A percentile compares a stretch with the other conserved stretches of the same genome.
Conservation (phyloP, 2,329 filamentous ascomycete genomes). For the Lecanicillium sp. region DNA sequence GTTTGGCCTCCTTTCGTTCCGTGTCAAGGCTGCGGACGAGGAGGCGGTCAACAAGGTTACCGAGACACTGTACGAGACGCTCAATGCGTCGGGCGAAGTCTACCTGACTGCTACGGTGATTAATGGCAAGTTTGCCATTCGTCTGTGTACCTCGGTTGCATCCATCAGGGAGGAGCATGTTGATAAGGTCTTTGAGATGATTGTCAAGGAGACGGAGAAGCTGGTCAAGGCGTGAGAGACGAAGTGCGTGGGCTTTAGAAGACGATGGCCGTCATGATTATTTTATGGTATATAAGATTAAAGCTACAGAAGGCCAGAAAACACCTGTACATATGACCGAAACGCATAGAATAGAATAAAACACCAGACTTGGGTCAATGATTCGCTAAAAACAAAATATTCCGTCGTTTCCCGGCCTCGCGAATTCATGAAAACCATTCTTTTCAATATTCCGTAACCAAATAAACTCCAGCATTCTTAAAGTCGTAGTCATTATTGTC, state of each 20-base stretch:
- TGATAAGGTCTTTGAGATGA: constrained; percentile 62
- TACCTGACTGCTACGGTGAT: constrained; percentile 76
- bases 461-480: too few species aligned
- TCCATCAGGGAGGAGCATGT: constrained; percentile 65
- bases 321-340: constrained; percentile 15
- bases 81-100: constrained; percentile 69
- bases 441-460: too few species aligned
- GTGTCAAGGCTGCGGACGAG: constrained; percentile 34
- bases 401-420: too few species aligned
- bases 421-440: too few species aligned
- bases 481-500: too few species aligned
- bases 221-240: constrained; percentile 3
- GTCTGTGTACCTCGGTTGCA: constrained; percentile 68
- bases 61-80: constrained; percentile 64
- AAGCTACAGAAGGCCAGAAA: background rate
- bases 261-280: background rate
- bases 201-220: constrained; percentile 55
- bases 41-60: constrained; percentile 57
- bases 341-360: too few species aligned
- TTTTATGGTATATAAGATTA: too few species aligned
- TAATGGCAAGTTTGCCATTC: constrained; percentile 66
- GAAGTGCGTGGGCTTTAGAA: constrained; percentile 1
- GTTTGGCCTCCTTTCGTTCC: constrained; percentile 75
- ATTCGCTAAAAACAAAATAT: too few species aligned
- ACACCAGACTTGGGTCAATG: too few species aligned